A percentile compares a stretch with the other conserved stretches of the same genome.
phyloP scores from a whole-genome alignment of 2,329 filamentous ascomycete species.

The Colletotrichum nymphaeae region DNA sequence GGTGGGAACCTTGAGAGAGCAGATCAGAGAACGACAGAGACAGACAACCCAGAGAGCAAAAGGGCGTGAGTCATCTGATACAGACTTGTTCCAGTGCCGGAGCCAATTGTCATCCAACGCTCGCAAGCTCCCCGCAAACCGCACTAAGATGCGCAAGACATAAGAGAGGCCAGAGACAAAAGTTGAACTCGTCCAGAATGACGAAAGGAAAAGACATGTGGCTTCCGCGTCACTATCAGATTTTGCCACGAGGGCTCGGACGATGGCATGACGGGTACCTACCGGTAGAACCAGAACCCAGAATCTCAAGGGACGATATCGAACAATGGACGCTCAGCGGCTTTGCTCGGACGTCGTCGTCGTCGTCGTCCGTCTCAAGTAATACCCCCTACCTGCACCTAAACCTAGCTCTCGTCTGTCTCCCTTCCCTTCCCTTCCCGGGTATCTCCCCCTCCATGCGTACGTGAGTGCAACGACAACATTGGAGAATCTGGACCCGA shows the following conservation, averaged over 20 bases:
- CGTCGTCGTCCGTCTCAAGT: neutral
- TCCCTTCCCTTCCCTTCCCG: neutral
- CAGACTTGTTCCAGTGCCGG: slow-evolving; percentile 15
- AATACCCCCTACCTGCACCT: neutral
- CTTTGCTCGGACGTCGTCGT: neutral
- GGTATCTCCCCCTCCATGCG: no score
- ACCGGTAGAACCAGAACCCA: neutral
- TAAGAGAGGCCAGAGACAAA: neutral
- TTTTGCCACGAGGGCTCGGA: slow-evolving; percentile 30
- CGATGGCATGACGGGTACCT: neutral
- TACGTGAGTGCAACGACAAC: neutral
- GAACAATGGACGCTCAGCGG: neutral
- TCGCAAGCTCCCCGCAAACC: neutral
- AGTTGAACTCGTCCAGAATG: neutral
- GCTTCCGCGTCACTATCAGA: neutral
- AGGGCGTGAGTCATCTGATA: slow-evolving; percentile 26
- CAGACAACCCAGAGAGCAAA: neutral
- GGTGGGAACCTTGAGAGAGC: neutral
- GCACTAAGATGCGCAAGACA: neutral
- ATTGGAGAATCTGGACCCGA: neutral
- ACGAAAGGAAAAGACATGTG: neutral
- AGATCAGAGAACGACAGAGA: neutral
- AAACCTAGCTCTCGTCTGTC: neutral
- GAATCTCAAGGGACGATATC: neutral
- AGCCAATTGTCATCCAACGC: neutral